Percentiles rank a stretch among this genome's conserved stretches.
phyloP scores from a whole-genome alignment of 2,329 filamentous ascomycete species.

The Fusarium mexicanum region DNA sequence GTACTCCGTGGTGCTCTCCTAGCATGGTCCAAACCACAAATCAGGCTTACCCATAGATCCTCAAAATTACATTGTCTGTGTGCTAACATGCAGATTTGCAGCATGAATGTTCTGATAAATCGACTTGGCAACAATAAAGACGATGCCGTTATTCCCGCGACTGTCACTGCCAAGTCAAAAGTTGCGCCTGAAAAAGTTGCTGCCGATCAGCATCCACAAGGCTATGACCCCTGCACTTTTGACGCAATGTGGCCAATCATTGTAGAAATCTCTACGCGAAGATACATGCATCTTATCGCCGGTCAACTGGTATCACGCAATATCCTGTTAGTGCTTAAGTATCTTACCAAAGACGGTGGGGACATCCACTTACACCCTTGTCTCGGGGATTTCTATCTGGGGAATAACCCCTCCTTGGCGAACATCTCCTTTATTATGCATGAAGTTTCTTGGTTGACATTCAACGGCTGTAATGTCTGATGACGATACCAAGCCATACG shows the following conservation, averaged over 20 bases:
- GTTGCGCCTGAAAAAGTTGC: fast-evolving
- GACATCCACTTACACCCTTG: neutral
- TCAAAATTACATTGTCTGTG: fast-evolving
- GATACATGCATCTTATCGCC: neutral
- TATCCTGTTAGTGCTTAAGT: neutral
- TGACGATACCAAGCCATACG: neutral
- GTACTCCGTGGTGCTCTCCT: fast-evolving
- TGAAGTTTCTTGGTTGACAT: no score
- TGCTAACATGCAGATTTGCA: neutral
- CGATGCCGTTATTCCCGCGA: neutral
- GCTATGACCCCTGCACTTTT: neutral
- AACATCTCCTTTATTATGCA: neutral
- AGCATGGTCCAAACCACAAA: neutral
- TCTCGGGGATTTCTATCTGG: neutral
- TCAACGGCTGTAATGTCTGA: fast-evolving
- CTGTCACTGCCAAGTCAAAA: neutral
- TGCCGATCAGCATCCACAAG: neutral
- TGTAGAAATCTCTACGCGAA: fast-evolving
- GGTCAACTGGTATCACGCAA: fast-evolving
- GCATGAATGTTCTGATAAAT: no score
- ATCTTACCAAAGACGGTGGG: fast-evolving
- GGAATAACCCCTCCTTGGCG: neutral
- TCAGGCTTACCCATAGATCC: no score
- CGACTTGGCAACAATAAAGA: neutral
- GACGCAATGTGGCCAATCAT: neutral